Base-by-base conservation (phyloP, 2,329 filamentous ascomycete species). In the Cladosporium cucumerinum region DNA sequence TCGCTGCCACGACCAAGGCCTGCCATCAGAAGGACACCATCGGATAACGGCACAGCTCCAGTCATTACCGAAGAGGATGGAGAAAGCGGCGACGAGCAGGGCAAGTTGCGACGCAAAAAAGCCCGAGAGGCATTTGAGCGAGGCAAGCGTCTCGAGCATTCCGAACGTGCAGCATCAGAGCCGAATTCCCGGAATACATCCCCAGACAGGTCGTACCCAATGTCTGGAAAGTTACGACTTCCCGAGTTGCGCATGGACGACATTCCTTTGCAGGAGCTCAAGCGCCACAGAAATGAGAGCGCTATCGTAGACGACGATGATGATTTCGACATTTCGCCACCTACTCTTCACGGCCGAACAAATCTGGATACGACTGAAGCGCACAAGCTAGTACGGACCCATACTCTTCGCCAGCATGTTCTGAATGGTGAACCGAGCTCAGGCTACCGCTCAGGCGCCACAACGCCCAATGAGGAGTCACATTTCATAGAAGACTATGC, bases 401-500 rank as follows among this genome's bases (percentile, higher is more conserved):
- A 81, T 63, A 80, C 79, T 5, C 54, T 65, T 23, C 65, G 62
- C 51, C 64, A 65, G 25, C 66, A 72, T 2, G 60, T 65, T 16
- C 64, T 66, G 8, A 62, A 66, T 23, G 57, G 55, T 28, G 64
- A 67, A 34, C 11, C 66, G 26, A 59, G 63, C 28, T 43, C 61
- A 36, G 60, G 61, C 23, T 71, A 66, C 10, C 72, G 67, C 14
- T 85, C 83, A 18, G 82, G 82, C 18, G 79, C 80, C 51, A 76
- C 79, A 7, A 85, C 83, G 2, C 83, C 81, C 1, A 76, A 75
- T 1, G 75, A 79, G 49, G 80, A 82, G 54, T 73, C 77, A 46
- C 81, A 85, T 51, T 81, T 84, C 25, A 82, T 84, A 57, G 84
- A 86, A 51, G 83, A 86, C 64, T 91, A 91, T 72, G 85, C 91